Percentiles rank a stretch among this genome's conserved stretches.
phyloP scores from a whole-genome alignment of 2,329 filamentous ascomycete genomes.

The Fusarium foetens region DNA sequence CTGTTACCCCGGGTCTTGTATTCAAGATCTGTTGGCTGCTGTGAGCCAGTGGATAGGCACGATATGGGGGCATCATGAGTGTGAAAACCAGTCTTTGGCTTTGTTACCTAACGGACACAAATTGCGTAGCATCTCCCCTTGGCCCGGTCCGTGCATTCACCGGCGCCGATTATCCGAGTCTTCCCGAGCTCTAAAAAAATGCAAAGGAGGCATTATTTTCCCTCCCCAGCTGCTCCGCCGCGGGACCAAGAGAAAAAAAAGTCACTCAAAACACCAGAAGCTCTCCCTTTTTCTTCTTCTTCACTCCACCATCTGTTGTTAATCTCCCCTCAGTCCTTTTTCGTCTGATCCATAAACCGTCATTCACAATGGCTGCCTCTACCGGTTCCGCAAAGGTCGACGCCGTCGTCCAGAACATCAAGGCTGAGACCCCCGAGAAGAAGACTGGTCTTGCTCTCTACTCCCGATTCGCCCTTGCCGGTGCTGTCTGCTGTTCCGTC shows the following conservation, averaged over 20 bases:
- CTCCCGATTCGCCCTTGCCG: conserved; percentile 95
- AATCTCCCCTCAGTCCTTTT: conserved; percentile 51
- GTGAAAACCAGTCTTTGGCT: background rate
- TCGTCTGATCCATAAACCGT: conserved; percentile 33
- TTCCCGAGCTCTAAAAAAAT: conserved; percentile 39
- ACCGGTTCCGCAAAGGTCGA: conserved; percentile 58
- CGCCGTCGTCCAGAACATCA: conserved; percentile 55
- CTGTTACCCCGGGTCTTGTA: conserved; percentile 27
- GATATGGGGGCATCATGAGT: background rate
- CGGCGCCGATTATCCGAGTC: conserved; percentile 48
- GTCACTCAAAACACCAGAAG: conserved; percentile 39
- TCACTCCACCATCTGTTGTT: conserved; percentile 8
- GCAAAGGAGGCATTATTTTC: conserved; percentile 41
- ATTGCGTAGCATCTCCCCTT: conserved; percentile 37
- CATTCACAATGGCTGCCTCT: conserved; percentile 56
- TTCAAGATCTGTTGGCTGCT: conserved; percentile 7
- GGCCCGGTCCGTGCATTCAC: conserved; percentile 43
- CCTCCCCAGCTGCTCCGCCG: conserved; percentile 24
- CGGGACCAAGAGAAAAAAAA: conserved; percentile 41
- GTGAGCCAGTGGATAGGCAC: conserved; percentile 8
- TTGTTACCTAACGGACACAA: conserved; percentile 23
- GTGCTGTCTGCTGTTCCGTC: conserved; percentile 97
- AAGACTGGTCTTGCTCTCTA: conserved; percentile 75
- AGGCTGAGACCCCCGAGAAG: conserved; percentile 55
- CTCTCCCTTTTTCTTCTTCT: conserved; percentile 22